Evolutionary conservation across 139 green algal genomes (phyloP).

Genomic region (Haematococcus sp.): DNA sequence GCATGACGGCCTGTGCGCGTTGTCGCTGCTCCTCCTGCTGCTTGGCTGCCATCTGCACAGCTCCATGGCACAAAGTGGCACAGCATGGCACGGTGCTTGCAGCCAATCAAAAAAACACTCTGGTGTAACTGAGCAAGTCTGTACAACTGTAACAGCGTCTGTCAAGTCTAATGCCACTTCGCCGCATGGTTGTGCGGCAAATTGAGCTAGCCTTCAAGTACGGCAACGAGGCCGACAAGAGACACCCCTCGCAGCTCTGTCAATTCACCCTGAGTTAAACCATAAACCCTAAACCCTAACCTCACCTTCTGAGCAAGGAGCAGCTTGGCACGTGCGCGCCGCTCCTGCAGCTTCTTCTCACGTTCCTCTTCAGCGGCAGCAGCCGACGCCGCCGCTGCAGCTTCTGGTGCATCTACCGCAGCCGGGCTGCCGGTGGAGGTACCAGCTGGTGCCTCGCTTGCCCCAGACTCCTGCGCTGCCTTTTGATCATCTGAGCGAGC

Average conservation of each 20-base stretch:
- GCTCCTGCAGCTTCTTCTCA: neutral
- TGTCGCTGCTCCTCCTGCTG: neutral
- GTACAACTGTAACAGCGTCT: neutral
- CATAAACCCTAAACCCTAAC: no score
- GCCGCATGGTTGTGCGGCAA: no score
- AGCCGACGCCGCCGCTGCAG: conserved; percentile 1
- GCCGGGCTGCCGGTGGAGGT: neutral
- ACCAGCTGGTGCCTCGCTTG: neutral
- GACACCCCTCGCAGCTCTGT: no score
- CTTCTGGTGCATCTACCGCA: neutral
- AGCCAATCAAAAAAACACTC: no score
- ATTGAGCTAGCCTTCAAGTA: no score
- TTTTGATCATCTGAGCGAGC: neutral
- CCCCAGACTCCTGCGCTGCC: neutral
- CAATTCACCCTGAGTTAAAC: no score
- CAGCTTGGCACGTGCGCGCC: conserved; percentile 4
- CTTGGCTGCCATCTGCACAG: neutral
- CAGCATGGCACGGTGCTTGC: no score
- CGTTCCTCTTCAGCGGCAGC: neutral
- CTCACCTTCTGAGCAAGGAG: neutral
- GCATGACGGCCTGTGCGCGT: neutral
- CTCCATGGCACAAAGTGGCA: no score
- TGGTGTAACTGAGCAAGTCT: neutral
- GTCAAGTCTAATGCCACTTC: neutral
- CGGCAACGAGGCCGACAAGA: no score